A percentile compares a stretch with the other conserved stretches of the same genome.
Conservation (phyloP, 345 rosid genomes). For the Eucalyptus albens region DNA sequence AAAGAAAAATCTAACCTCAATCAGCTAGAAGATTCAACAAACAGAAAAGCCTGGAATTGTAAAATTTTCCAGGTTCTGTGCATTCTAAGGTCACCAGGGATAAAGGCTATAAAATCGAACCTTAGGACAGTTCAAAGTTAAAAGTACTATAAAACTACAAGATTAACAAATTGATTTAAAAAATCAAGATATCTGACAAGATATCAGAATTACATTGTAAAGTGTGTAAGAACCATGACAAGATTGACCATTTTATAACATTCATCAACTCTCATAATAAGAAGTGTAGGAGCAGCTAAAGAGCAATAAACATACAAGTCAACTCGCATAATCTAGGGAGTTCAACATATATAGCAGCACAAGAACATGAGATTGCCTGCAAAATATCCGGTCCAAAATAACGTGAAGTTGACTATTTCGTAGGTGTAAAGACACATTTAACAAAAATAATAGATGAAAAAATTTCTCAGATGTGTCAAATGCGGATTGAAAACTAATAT, state of each 20-base stretch:
- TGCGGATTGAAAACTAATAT: background rate
- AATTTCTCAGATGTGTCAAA: background rate
- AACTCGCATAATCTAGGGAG: background rate
- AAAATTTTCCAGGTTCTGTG: background rate
- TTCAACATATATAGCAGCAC: background rate
- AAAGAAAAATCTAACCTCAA: background rate
- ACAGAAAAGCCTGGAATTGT: background rate
- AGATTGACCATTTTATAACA: background rate
- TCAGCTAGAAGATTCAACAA: background rate
- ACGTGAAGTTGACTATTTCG: background rate
- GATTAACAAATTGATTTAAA: background rate
- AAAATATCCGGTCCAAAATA: background rate
- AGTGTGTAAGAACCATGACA: background rate
- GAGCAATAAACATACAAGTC: background rate
- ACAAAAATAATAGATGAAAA: background rate
- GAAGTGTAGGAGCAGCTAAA: background rate
- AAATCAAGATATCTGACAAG: background rate
- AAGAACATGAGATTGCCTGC: background rate
- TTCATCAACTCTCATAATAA: background rate
- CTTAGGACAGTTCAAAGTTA: background rate
- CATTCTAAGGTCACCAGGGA: background rate
- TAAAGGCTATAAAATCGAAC: background rate
- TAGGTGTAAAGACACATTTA: background rate
- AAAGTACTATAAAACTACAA: background rate
- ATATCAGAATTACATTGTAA: background rate